Evolutionary conservation across 192 early-diverging fungal genomes (phyloP).

Genomic region (Backusella liffmaniae): DNA sequence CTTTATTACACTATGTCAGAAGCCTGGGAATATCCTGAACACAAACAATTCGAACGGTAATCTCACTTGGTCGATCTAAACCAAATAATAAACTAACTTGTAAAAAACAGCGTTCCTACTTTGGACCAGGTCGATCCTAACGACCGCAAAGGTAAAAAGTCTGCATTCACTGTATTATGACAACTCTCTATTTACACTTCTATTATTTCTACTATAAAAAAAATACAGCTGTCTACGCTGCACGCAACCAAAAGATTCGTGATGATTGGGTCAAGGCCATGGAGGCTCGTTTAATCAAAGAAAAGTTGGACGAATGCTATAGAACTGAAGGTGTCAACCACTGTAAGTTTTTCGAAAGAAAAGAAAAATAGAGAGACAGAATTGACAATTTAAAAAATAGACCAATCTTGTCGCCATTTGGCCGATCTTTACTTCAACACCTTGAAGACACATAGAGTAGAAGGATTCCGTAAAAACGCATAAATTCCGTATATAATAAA

Average conservation of each 20-base stretch:
- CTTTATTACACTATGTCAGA: slow-evolving; percentile 16
- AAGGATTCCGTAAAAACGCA: slow-evolving; percentile 49
- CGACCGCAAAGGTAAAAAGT: slow-evolving; percentile 40
- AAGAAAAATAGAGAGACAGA: not conserved
- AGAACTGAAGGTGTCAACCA: slow-evolving; percentile 92
- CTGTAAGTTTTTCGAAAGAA: slow-evolving; percentile 31
- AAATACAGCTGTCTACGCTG: slow-evolving; percentile 55
- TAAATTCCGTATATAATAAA: slow-evolving; percentile 4
- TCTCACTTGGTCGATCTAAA: not conserved
- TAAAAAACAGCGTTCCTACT: slow-evolving; percentile 29
- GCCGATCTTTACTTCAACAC: slow-evolving; percentile 77
- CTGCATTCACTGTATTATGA: not conserved
- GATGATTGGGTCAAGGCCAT: slow-evolving; percentile 91
- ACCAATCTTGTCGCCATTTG: slow-evolving; percentile 87
- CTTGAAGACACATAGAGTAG: slow-evolving; percentile 53
- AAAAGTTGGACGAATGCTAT: slow-evolving; percentile 92
- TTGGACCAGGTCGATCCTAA: slow-evolving; percentile 36
- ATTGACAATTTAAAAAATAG: not conserved
- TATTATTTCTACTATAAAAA: not conserved
- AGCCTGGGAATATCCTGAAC: slow-evolving; percentile 43
- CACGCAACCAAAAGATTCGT: slow-evolving; percentile 76
- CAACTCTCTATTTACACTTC: not conserved
- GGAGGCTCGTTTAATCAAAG: slow-evolving; percentile 80
- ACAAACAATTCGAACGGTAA: slow-evolving; percentile 39
- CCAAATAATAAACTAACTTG: not conserved